phyloP scores from a whole-genome alignment of 73 alveolate species.

The Tetrahymena elliotti region DNA sequence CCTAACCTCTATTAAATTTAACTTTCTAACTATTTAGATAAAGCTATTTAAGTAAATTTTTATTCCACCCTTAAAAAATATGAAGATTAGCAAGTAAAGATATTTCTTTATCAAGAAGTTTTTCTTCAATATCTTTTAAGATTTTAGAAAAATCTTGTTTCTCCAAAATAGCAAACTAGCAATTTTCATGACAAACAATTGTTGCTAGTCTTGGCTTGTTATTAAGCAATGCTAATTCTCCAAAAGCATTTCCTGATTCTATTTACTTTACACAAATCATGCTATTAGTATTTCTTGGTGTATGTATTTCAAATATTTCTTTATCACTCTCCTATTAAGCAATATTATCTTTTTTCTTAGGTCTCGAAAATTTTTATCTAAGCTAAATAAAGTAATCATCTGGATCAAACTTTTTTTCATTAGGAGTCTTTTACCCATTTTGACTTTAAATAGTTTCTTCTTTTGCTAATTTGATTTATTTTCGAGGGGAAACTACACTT shows the following conservation, averaged over 20 bases:
- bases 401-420: not conserved
- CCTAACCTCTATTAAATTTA: constrained; percentile 3
- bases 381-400: not conserved
- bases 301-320: not conserved
- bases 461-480: not conserved
- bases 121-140: constrained; percentile 32
- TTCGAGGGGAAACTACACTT: not conserved
- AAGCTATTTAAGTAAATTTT: constrained; percentile 14
- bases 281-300: not conserved
- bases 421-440: not conserved
- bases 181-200: constrained; percentile 39
- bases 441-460: not conserved
- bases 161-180: constrained; percentile 44
- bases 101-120: constrained; percentile 17
- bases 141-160: constrained; percentile 44
- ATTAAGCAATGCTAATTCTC: constrained; percentile 57
- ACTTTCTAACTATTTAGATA: not conserved
- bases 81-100: constrained; percentile 29
- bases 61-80: constrained; percentile 33
- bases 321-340: not conserved
- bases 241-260: constrained; percentile 55
- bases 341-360: not conserved
- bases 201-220: constrained; percentile 59
- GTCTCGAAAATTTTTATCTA: not conserved
- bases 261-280: constrained; percentile 15